phyloP scores from a whole-genome alignment of 2,329 filamentous ascomycete genomes.

The Biscogniauxia mediterranea region DNA sequence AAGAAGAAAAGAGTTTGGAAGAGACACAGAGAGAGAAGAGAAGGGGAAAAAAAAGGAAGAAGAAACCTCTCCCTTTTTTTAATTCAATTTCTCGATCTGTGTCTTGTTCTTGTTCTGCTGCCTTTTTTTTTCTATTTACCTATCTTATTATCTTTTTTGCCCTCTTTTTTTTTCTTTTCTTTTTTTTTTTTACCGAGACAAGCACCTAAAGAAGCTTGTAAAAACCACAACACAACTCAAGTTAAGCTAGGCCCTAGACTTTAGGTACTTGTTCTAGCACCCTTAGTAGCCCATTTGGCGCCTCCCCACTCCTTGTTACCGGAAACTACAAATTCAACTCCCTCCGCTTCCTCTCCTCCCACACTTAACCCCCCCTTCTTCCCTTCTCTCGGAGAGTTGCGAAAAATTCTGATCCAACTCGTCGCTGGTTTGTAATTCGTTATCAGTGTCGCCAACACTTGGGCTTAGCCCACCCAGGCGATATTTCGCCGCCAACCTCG shows the following conservation, averaged over 20 bases:
- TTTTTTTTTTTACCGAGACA: constrained; percentile 11
- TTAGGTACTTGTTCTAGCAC: constrained; percentile 7
- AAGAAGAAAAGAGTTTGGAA: no score
- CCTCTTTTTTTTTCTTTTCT: constrained; percentile 1
- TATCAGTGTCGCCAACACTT: constrained; percentile 28
- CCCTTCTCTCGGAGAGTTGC: constrained; percentile 7
- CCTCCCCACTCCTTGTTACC: constrained; percentile 21
- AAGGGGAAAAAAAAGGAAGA: no score
- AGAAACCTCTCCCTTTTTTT: no score
- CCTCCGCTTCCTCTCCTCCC: constrained; percentile 20
- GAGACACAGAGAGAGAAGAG: not conserved
- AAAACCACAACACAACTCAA: constrained; percentile 2
- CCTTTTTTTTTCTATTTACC: constrained; percentile 1
- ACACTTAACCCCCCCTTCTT: constrained; percentile 6
- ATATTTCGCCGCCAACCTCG: constrained; percentile 31
- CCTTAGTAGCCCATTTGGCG: constrained; percentile 17
- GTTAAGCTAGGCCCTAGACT: constrained; percentile 11
- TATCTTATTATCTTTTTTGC: not conserved
- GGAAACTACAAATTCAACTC: constrained; percentile 33
- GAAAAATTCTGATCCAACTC: not conserved
- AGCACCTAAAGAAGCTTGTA: not conserved
- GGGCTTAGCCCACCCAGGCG: constrained; percentile 36
- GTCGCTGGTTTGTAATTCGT: constrained; percentile 30
- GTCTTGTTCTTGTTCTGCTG: not conserved
- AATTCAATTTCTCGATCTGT: not conserved